A percentile compares a stretch with the other conserved stretches of the same genome.
These are phyloP conservation scores for Limnanthes douglasii DNA, from an alignment of 345 rosid genomes.

Conservation along the genomic window DNA sequence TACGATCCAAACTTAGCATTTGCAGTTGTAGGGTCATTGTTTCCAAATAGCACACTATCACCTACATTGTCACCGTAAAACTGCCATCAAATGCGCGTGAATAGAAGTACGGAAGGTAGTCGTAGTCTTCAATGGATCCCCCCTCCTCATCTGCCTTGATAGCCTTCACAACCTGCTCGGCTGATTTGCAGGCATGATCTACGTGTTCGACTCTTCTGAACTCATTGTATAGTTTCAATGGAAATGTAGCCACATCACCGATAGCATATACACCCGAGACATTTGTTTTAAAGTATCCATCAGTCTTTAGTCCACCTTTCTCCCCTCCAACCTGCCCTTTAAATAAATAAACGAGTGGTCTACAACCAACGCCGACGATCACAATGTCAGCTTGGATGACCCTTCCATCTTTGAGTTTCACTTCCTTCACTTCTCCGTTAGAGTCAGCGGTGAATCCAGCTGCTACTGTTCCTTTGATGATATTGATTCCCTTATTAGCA, in stretches of 20 bases:
- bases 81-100: conserved; percentile 96
- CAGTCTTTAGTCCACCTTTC: conserved; percentile 95
- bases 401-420: conserved; percentile 81
- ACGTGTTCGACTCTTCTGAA: conserved; percentile 90
- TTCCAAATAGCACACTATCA: conserved; percentile 72
- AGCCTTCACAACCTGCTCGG: conserved; percentile 96
- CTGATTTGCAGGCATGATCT: conserved; percentile 95
- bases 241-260: conserved; percentile 88
- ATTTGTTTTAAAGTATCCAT: conserved; percentile 74
- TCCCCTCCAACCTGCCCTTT: conserved; percentile 92
- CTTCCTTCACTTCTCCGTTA: conserved; percentile 90
- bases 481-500: conserved; percentile 65
- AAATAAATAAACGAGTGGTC: conserved; percentile 58
- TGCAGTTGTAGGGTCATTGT: conserved; percentile 36
- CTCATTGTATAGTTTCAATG: conserved; percentile 65
- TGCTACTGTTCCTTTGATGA: conserved; percentile 94
- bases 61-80: conserved; percentile 98
- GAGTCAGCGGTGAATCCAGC: conserved; percentile 71
- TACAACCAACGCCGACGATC: conserved; percentile 94
- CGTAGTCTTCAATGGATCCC: conserved; percentile 57
- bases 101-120: conserved; percentile 93
- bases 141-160: conserved; percentile 68
- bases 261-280: conserved; percentile 79
- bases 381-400: conserved; percentile 90
- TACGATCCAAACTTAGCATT: conserved; percentile 77